A percentile compares a stretch with the other conserved stretches of the same genome.
Evolutionary conservation across 2,329 filamentous ascomycete genomes (phyloP).

Genomic region (Myotisia sp.): DNA sequence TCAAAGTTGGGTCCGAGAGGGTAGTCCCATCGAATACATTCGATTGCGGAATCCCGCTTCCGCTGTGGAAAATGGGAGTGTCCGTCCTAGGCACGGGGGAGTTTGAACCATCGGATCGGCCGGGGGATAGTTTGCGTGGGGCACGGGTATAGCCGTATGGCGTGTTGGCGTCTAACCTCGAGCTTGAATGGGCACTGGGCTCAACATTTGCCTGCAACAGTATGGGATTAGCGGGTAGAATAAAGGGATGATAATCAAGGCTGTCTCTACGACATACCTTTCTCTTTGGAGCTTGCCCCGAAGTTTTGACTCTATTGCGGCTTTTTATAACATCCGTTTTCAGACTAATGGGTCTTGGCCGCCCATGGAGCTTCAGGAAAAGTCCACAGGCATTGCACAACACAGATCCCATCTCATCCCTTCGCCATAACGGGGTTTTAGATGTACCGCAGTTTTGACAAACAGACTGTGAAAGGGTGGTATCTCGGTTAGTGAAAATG

Average conservation of each 20-base stretch:
- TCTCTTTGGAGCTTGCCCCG: conserved; percentile 62
- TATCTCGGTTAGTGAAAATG: conserved; percentile 35
- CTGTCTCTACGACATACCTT: conserved; percentile 46
- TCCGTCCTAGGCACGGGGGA: conserved; percentile 67
- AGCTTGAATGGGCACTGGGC: conserved; percentile 44
- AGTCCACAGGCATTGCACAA: conserved; percentile 97
- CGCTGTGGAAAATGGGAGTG: conserved; percentile 59
- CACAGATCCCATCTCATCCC: conserved; percentile 88
- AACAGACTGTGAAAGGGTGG: conserved; percentile 66
- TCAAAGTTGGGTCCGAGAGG: conserved; percentile 56
- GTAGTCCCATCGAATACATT: conserved; percentile 61
- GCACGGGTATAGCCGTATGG: conserved; percentile 47
- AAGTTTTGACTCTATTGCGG: conserved; percentile 91
- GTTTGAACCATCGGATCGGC: conserved; percentile 58
- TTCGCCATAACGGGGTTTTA: conserved; percentile 90
- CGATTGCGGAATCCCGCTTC: conserved; percentile 55
- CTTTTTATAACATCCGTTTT: conserved; percentile 99
- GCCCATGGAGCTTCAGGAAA: conserved; percentile 91
- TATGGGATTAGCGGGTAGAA: conserved; percentile 5
- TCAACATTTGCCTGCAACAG: conserved; percentile 33
- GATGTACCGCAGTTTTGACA: conserved; percentile 95
- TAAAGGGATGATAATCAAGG: conserved; percentile 10
- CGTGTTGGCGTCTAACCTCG: conserved; percentile 44
- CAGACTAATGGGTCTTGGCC: conserved; percentile 81
- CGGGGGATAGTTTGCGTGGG: conserved; percentile 58